These are phyloP conservation scores for Coemansia sp. DNA, from an alignment of 192 early-diverging fungal species.

Conservation along the genomic window DNA sequence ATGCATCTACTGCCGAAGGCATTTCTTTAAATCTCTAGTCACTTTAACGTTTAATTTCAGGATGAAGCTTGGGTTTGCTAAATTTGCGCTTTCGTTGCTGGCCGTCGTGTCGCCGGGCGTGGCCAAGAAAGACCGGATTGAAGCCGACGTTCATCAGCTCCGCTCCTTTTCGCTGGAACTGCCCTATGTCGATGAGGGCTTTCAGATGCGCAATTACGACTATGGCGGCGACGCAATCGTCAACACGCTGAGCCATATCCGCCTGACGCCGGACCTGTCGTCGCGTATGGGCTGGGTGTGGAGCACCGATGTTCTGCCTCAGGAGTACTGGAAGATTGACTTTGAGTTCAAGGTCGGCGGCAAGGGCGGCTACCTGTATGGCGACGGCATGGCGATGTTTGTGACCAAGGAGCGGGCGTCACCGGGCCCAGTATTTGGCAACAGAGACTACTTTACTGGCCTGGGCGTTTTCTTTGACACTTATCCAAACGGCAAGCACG, in stretches of 20 bases:
- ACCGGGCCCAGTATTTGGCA: constrained; percentile 87
- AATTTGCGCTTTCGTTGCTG: constrained; percentile 26
- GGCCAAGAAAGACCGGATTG: constrained; percentile 26
- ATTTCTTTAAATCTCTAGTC: neutral
- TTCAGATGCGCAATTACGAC: constrained; percentile 88
- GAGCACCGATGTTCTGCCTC: constrained; percentile 49
- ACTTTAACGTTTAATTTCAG: too few species aligned
- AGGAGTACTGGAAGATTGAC: constrained; percentile 68
- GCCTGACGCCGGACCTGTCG: constrained; percentile 76
- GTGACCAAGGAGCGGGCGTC: constrained; percentile 69
- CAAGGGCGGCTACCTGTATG: constrained; percentile 70
- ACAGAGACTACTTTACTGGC: constrained; percentile 80
- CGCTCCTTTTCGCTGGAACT: constrained; percentile 38
- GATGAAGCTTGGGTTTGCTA: constrained; percentile 35
- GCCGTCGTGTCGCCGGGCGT: constrained; percentile 5
- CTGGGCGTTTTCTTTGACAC: constrained; percentile 97
- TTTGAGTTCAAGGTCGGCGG: constrained; percentile 91
- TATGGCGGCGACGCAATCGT: constrained; percentile 90
- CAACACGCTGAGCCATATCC: constrained; percentile 81
- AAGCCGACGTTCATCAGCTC: constrained; percentile 36
- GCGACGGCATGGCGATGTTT: constrained; percentile 98
- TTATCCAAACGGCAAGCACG: constrained; percentile 77
- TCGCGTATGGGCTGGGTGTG: constrained; percentile 84
- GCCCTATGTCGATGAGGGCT: constrained; percentile 63
- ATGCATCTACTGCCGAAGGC: constrained; percentile 8